Percentiles rank a stretch among this genome's conserved stretches.
Evolutionary conservation across 2,329 filamentous ascomycete genomes (phyloP).

Genomic region (Exophiala oligosperma): DNA sequence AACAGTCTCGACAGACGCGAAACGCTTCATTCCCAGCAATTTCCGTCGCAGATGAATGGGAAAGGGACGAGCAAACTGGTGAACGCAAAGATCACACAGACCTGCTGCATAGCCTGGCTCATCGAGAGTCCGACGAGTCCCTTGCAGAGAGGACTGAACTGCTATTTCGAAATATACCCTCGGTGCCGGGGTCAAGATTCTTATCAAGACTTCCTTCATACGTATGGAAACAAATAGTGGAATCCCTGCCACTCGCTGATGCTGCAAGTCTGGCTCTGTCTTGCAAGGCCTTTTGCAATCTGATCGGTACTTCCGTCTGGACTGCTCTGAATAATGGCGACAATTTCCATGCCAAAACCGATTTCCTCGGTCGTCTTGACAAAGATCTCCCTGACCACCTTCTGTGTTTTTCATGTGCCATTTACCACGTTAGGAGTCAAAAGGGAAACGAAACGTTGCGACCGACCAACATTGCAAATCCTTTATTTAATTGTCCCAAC

Average conservation of each 20-base stretch:
- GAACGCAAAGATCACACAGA: conserved; percentile 30
- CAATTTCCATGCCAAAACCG: conserved; percentile 47
- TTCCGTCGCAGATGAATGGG: conserved; percentile 14
- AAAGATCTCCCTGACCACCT: conserved; percentile 55
- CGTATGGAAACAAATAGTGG: conserved; percentile 49
- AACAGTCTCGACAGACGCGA: conserved; percentile 9
- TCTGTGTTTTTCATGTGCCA: conserved; percentile 59
- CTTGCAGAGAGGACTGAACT: conserved; percentile 13
- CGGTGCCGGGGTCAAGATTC: conserved; percentile 24
- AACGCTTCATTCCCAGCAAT: conserved; percentile 15
- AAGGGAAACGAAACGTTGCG: conserved; percentile 56
- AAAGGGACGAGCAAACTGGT: conserved; percentile 29
- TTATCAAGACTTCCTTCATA: conserved; percentile 47
- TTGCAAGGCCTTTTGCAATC: conserved; percentile 47
- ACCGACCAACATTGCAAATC: conserved; percentile 55
- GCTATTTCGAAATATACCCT: conserved; percentile 12
- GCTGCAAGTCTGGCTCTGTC: conserved; percentile 51
- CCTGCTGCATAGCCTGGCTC: conserved; percentile 29
- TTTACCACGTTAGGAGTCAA: conserved; percentile 56
- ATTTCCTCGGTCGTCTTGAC: conserved; percentile 56
- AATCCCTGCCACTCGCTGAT: conserved; percentile 46
- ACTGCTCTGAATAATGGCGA: conserved; percentile 34
- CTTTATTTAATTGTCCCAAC: conserved; percentile 58
- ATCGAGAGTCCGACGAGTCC: conserved; percentile 20
- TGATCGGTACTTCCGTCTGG: conserved; percentile 45